These are phyloP conservation scores for Arabidopsis arenosa DNA, from an alignment of 345 rosid species.

Conservation along the genomic window DNA sequence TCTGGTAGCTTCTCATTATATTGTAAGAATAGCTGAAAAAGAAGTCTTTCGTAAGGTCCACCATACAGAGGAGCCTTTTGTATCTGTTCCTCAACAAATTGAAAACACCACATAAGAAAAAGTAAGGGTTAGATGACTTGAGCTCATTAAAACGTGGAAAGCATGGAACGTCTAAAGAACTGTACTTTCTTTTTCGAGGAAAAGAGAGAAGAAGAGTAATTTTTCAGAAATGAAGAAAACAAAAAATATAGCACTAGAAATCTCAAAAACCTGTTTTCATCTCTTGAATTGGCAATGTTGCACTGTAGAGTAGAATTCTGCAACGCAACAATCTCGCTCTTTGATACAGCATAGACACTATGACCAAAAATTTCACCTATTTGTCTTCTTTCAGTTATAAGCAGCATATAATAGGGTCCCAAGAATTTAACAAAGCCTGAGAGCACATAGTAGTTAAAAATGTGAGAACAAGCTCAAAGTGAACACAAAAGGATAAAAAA, in stretches of 20 bases:
- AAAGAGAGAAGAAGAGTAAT: not conserved
- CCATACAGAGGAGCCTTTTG: slow-evolving; percentile 86
- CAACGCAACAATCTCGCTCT: slow-evolving; percentile 73
- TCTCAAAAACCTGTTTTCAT: slow-evolving; percentile 74
- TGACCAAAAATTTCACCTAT: slow-evolving; percentile 84
- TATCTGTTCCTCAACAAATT: slow-evolving; percentile 59
- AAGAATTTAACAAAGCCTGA: slow-evolving; percentile 82
- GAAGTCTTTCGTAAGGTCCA: slow-evolving; percentile 96
- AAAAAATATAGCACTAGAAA: not conserved
- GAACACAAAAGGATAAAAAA: not conserved
- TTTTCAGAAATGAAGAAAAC: slow-evolving; percentile 1
- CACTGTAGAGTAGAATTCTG: slow-evolving; percentile 59
- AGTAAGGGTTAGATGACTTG: not conserved
- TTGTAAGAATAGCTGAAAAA: slow-evolving; percentile 94
- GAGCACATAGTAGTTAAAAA: slow-evolving; percentile 14
- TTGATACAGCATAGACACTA: slow-evolving; percentile 71
- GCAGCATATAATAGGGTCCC: slow-evolving; percentile 92
- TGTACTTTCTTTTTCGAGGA: not conserved
- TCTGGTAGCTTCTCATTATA: slow-evolving; percentile 86
- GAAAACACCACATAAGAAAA: slow-evolving; percentile 15
- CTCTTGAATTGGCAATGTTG: slow-evolving; percentile 50
- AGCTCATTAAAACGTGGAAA: not conserved
- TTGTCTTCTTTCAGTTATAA: slow-evolving; percentile 78
- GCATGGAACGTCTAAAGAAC: not conserved
- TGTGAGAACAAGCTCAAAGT: not conserved